Evolutionary conservation across 371 early-diverging fungal species (phyloP).

Genomic region (Mortierella polycephala): DNA sequence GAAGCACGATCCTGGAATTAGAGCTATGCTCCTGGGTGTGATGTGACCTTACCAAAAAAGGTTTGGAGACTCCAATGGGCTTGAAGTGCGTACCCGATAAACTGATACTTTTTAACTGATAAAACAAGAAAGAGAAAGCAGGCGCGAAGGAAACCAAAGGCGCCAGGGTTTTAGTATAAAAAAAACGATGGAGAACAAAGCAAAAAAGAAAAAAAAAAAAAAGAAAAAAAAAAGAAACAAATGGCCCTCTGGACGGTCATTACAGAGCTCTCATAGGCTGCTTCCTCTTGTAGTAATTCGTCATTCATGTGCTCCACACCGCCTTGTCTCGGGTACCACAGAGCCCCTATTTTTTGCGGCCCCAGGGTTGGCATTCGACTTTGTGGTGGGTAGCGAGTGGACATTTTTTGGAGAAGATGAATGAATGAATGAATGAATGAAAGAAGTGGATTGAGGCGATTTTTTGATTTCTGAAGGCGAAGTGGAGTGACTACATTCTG

Average conservation of each 20-base stretch:
- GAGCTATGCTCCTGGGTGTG: too few species aligned
- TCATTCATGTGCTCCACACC: constrained; percentile 38
- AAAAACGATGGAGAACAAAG: not conserved
- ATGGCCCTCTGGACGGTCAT: not conserved
- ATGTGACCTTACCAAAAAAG: constrained; percentile 13
- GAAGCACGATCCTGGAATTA: not conserved
- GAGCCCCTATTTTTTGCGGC: constrained; percentile 31
- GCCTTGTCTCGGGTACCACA: constrained; percentile 39
- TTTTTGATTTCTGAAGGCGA: not conserved
- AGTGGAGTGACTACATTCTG: not conserved
- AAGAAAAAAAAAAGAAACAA: not conserved
- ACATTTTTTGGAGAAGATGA: constrained; percentile 11
- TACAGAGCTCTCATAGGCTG: constrained; percentile 15
- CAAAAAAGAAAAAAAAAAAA: not conserved
- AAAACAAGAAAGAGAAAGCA: too few species aligned
- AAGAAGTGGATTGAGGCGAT: not conserved
- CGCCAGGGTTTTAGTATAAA: too few species aligned
- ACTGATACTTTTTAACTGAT: constrained; percentile 9
- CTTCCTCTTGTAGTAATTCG: constrained; percentile 33
- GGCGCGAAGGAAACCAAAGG: too few species aligned
- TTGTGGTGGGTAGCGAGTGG: constrained; percentile 41
- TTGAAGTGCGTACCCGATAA: constrained; percentile 25
- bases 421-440: not conserved
- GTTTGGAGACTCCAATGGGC: constrained; percentile 29
- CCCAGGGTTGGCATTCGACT: constrained; percentile 43